Conservation (phyloP, 1,139 yeast species). For the Nakaseomyces glabratus region DNA sequence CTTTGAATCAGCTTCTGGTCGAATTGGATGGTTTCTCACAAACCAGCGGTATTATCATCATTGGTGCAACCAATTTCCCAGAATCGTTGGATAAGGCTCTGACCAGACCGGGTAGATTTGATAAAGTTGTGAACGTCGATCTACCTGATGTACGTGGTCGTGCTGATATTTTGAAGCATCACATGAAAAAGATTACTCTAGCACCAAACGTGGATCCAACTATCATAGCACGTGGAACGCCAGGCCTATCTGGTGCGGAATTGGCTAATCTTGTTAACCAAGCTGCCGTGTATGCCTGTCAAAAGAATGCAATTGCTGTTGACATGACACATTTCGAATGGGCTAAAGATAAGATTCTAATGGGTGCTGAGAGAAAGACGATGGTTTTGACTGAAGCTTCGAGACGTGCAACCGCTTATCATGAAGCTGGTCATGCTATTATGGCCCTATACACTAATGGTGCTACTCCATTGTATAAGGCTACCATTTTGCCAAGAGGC, state of each 20-base stretch:
- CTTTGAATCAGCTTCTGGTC: slow-evolving; percentile 88
- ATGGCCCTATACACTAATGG: slow-evolving; percentile 93
- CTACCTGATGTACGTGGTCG: slow-evolving; percentile 98
- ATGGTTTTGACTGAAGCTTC: slow-evolving; percentile 97
- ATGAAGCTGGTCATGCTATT: slow-evolving; percentile 98
- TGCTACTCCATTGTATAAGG: slow-evolving; percentile 94
- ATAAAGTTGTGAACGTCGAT: slow-evolving; percentile 89
- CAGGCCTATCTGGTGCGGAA: slow-evolving; percentile 97
- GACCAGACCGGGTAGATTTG: slow-evolving; percentile 97
- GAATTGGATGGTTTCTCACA: slow-evolving; percentile 96
- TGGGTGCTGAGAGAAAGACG: slow-evolving; percentile 97
- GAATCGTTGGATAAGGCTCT: slow-evolving; percentile 93
- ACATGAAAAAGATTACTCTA: slow-evolving; percentile 83
- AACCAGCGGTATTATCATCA: slow-evolving; percentile 84
- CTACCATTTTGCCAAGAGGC: slow-evolving; percentile 94
- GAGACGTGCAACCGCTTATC: slow-evolving; percentile 89
- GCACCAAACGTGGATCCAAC: slow-evolving; percentile 80
- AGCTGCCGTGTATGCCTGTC: slow-evolving; percentile 96
- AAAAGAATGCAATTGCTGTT: slow-evolving; percentile 80
- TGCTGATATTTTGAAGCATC: slow-evolving; percentile 82
- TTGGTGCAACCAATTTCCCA: slow-evolving; percentile 98
- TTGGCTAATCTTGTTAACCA: slow-evolving; percentile 91
- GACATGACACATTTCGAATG: slow-evolving; percentile 92
- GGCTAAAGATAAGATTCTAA: slow-evolving; percentile 96
- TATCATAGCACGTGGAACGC: slow-evolving; percentile 90